Percentiles rank a stretch among this genome's conserved stretches.
Conservation (phyloP, 768 basidiomycete genomes). For the Kwoniella sp. region DNA sequence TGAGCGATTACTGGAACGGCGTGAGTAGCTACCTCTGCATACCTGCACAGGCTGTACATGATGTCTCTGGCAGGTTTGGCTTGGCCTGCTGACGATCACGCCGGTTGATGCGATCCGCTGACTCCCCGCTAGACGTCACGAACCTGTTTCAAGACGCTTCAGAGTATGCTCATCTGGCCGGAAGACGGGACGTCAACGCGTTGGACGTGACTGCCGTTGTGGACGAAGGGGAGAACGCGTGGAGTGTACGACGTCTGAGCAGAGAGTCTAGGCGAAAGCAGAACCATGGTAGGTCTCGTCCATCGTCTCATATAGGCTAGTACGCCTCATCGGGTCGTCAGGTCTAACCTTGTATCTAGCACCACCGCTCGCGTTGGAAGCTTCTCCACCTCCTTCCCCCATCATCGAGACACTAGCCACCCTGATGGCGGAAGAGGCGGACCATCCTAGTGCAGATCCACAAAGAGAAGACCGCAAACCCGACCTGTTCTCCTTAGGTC, state of each 20-base stretch:
- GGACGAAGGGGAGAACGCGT: slow-evolving; percentile 6
- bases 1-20: slow-evolving; percentile 31
- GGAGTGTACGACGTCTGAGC: slow-evolving; percentile 7
- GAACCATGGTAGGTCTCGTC: background rate
- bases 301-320: background rate
- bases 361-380: background rate
- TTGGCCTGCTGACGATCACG: background rate
- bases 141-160: slow-evolving; percentile 11
- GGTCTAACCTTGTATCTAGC: no score
- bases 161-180: slow-evolving; percentile 12
- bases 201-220: no score
- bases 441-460: background rate
- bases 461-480: slow-evolving; percentile 21
- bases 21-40: slow-evolving; percentile 18
- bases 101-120: background rate
- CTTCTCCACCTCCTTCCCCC: slow-evolving; percentile 9
- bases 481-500: no score
- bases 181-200: slow-evolving; percentile 10
- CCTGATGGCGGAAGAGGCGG: background rate
- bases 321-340: background rate
- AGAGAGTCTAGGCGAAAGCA: slow-evolving; percentile 9
- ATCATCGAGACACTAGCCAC: background rate
- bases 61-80: no score
- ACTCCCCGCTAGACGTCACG: slow-evolving; percentile 8
- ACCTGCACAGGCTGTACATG: no score